A percentile compares a stretch with the other conserved stretches of the same genome.
These are phyloP conservation scores for Trametes polyzona DNA, from an alignment of 1,284 basidiomycete genomes.

Conservation along the genomic window DNA sequence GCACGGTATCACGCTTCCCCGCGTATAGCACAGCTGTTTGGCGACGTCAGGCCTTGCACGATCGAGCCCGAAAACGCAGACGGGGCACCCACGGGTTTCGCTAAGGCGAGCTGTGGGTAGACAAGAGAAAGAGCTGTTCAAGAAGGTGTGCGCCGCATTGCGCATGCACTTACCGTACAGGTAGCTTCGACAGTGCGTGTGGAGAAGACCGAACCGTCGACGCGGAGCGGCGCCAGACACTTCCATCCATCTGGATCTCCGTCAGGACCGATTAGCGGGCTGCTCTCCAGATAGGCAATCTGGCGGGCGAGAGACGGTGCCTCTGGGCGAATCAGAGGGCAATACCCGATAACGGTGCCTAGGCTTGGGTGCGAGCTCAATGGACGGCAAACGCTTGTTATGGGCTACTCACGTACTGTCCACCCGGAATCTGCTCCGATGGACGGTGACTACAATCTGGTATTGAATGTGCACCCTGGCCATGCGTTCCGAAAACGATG, in stretches of 20 bases:
- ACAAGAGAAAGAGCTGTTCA: neutral
- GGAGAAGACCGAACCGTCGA: slow-evolving; percentile 51
- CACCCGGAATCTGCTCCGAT: slow-evolving; percentile 28
- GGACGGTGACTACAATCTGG: slow-evolving; percentile 48
- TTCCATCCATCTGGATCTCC: slow-evolving; percentile 55
- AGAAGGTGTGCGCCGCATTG: neutral
- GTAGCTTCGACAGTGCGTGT: slow-evolving; percentile 35
- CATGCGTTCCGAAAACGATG: slow-evolving; percentile 52
- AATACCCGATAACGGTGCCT: slow-evolving; percentile 41
- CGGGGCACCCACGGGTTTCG: slow-evolving; percentile 26
- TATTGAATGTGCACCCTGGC: slow-evolving; percentile 57
- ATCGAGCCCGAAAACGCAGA: neutral
- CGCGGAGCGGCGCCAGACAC: slow-evolving; percentile 40
- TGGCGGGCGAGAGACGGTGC: slow-evolving; percentile 49
- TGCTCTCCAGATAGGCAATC: slow-evolving; percentile 49
- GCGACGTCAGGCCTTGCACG: slow-evolving; percentile 8
- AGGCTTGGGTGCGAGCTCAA: slow-evolving; percentile 10
- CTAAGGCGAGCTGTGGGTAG: slow-evolving; percentile 27
- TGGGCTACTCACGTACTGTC: slow-evolving; percentile 28
- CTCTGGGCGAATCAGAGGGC: slow-evolving; percentile 44
- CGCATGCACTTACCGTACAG: slow-evolving; percentile 23
- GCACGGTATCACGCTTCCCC: slow-evolving; percentile 32
- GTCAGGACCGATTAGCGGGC: slow-evolving; percentile 47
- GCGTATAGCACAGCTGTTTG: slow-evolving; percentile 31
- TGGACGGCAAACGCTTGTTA: neutral